Evolutionary conservation across 2,329 filamentous ascomycete species (phyloP).

Genomic region (Botrytis tulipae): DNA sequence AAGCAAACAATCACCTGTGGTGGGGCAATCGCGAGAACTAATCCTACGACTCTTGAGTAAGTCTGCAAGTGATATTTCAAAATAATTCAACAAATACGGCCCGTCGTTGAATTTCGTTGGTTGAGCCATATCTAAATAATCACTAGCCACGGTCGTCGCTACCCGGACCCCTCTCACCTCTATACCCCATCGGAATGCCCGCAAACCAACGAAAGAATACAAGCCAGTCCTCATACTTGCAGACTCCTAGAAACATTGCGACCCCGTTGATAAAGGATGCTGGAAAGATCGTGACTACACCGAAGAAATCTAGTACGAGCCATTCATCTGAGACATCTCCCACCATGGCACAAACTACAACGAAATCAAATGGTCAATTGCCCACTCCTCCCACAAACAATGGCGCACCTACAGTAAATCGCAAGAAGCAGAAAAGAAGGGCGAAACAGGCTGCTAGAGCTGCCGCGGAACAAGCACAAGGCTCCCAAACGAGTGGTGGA

Average conservation of each 20-base stretch:
- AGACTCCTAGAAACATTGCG: slow-evolving; percentile 51
- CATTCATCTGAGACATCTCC: slow-evolving; percentile 56
- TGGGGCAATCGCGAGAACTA: slow-evolving; percentile 34
- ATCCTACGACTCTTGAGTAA: slow-evolving; percentile 19
- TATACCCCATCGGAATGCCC: slow-evolving; percentile 45
- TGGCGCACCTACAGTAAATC: slow-evolving; percentile 61
- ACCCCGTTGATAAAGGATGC: slow-evolving; percentile 69
- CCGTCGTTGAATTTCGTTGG: slow-evolving; percentile 9
- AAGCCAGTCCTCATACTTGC: slow-evolving; percentile 50
- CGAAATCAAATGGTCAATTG: slow-evolving; percentile 37
- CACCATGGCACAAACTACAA: slow-evolving; percentile 38
- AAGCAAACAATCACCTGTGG: slow-evolving; percentile 34
- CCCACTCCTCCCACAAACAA: slow-evolving; percentile 34
- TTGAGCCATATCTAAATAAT: slow-evolving; percentile 12
- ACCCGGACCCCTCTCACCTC: slow-evolving; percentile 15
- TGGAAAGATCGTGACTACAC: slow-evolving; percentile 66
- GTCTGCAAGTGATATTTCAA: slow-evolving; percentile 12
- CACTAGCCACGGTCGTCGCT: slow-evolving; percentile 15
- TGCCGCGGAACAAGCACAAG: slow-evolving; percentile 35
- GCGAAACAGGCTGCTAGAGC: slow-evolving; percentile 59
- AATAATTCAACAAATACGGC: neutral
- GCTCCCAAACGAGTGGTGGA: slow-evolving; percentile 29
- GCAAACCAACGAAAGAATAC: slow-evolving; percentile 53
- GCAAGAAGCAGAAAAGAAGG: slow-evolving; percentile 92
- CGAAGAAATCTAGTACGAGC: slow-evolving; percentile 50